Evolutionary conservation across 352 stramenopile species (phyloP).

Genomic region (Pythium brachiatum): DNA sequence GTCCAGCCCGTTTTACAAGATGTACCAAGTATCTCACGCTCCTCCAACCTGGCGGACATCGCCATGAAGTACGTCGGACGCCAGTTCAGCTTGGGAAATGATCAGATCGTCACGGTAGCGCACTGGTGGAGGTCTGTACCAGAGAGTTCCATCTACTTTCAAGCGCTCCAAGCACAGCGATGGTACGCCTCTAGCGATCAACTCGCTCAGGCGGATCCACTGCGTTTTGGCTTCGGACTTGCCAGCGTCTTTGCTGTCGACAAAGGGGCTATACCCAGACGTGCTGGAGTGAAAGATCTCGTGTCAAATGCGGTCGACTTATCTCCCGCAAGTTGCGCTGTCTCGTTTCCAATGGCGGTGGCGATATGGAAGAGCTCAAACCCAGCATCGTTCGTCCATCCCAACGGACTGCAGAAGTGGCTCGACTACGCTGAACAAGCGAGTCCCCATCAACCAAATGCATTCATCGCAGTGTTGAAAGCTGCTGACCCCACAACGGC

Average conservation of each 20-base stretch:
- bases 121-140: conserved; percentile 44
- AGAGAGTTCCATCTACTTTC: conserved; percentile 42
- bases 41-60: conserved; percentile 37
- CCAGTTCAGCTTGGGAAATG: conserved; percentile 30
- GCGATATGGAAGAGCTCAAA: conserved; percentile 37
- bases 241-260: conserved; percentile 37
- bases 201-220: conserved; percentile 27
- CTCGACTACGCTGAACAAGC: conserved; percentile 21
- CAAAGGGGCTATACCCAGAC: conserved; percentile 20
- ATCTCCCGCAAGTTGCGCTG: conserved; percentile 20
- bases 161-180: conserved; percentile 33
- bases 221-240: conserved; percentile 48
- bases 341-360: conserved; percentile 32
- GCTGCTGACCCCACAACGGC: neutral
- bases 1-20: conserved; percentile 31
- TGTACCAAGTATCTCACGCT: conserved; percentile 24
- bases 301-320: conserved; percentile 32
- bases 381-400: conserved; percentile 26
- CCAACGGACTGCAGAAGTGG: conserved; percentile 29
- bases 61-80: conserved; percentile 37
- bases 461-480: conserved; percentile 9
- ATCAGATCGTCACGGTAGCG: conserved; percentile 31
- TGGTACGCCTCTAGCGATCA: conserved; percentile 29
- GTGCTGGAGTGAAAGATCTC: conserved; percentile 28
- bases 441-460: conserved; percentile 14